A percentile compares a stretch with the other conserved stretches of the same genome.
phyloP scores from a whole-genome alignment of 805 yeast species.

The Vanderwaltozyma polyspora region DNA sequence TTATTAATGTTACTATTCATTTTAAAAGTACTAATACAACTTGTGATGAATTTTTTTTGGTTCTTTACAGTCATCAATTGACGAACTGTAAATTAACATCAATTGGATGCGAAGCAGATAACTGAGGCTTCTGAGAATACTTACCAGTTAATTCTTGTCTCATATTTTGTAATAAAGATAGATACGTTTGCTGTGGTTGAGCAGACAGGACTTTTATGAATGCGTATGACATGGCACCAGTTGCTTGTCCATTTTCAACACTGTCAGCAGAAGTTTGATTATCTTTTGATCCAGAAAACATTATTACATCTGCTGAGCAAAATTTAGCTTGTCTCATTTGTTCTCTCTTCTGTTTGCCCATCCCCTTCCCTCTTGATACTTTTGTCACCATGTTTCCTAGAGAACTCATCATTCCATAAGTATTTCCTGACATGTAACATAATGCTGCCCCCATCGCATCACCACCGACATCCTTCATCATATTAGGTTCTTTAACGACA shows the following conservation, averaged over 20 bases:
- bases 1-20: too few species aligned
- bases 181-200: conserved; percentile 55
- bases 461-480: conserved; percentile 62
- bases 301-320: conserved; percentile 65
- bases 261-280: conserved; percentile 79
- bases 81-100: conserved; percentile 46
- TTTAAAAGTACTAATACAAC: too few species aligned
- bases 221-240: conserved; percentile 81
- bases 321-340: conserved; percentile 44
- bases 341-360: conserved; percentile 32
- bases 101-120: conserved; percentile 71
- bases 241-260: conserved; percentile 51
- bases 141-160: conserved; percentile 49
- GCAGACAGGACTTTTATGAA: conserved; percentile 50
- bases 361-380: conserved; percentile 30
- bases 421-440: conserved; percentile 51
- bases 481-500: conserved; percentile 66
- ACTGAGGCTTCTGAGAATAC: conserved; percentile 74
- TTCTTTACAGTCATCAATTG: too few species aligned
- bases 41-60: too few species aligned
- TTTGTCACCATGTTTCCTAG: conserved; percentile 33
- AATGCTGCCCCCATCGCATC: conserved; percentile 50
- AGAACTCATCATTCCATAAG: conserved; percentile 31
- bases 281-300: conserved; percentile 73
- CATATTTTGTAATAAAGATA: conserved; percentile 59